Evolutionary conservation across 306 rosid species (phyloP), one percentile per base, ranked within the genome.

Genomic region (Quercus mongolica): DNA sequence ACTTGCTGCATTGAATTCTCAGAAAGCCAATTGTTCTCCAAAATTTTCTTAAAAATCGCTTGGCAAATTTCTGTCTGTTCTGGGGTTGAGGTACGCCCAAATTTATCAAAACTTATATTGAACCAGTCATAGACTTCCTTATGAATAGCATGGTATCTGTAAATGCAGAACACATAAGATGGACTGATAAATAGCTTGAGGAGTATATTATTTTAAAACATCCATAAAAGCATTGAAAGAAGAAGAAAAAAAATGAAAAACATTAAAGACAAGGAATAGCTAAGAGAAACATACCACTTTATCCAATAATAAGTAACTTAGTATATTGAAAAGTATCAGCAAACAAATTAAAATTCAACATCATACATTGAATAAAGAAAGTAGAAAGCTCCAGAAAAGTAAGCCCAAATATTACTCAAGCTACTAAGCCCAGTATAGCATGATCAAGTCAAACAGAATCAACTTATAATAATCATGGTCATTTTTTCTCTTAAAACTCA

Each of bases 1-100:
- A 95, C 98, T 94, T 95, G 99, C 85, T 92, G 97, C 95, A 92
- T 89, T 57, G 92, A 86, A 86, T 91, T 93, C 86, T 95, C 99
- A 0, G 97, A 76, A 19, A 95, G 93, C 95, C 98, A 92, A 2
- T 87, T 85, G 83, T 92, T 92, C 44, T 90, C 93, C 82, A 69
- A 75, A 41, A 95, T 69, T 54, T 78, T 91, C 72, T 83, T 86
- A 78, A 92, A 95, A 81, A 95, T 91, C 44, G 85, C 93, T 83
- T 95, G 98, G 81, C 99, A 95, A 76, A 90, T 91, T 83, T 95
- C 98, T 7, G 99, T 92, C 69, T 95, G 99, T 79, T 91, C 86
- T 12, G 98, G 94, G 28, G 85, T 3, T 0, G 99, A 95, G 1
- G 99, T 95, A n/a, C 99, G 91, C 28, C 99, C 99, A 86, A 95